phyloP scores from a whole-genome alignment of 2,329 filamentous ascomycete species.

The Ascochyta clinopodiicola region DNA sequence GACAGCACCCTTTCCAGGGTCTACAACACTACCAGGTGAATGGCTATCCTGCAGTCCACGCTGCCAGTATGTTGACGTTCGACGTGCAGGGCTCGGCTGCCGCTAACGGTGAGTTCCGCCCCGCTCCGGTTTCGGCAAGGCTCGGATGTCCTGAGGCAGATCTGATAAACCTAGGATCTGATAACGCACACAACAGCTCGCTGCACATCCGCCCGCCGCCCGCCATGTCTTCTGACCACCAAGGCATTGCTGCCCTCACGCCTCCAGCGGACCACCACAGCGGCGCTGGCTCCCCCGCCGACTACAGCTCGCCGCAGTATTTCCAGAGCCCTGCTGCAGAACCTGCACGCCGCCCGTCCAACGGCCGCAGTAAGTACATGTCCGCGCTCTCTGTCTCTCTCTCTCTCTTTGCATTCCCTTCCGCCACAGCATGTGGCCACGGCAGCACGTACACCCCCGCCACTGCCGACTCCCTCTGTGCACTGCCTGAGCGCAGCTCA shows the following conservation, averaged over 20 bases:
- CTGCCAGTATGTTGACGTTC: background rate
- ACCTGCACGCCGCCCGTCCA: conserved; percentile 21
- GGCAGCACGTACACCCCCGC: background rate
- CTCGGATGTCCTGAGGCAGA: conserved; percentile 25
- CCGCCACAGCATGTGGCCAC: conserved; percentile 17
- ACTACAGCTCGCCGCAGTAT: conserved; percentile 22
- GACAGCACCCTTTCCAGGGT: no score
- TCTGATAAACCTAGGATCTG: conserved; percentile 36
- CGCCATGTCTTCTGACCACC: conserved; percentile 30
- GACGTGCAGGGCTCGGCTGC: background rate
- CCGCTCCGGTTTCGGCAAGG: conserved; percentile 27
- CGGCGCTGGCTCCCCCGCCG: conserved; percentile 21
- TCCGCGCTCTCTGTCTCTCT: background rate
- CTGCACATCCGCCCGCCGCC: conserved; percentile 14
- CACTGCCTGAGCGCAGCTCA: background rate
- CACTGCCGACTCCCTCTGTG: background rate
- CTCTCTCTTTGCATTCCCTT: conserved; percentile 13
- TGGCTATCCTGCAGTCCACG: no score
- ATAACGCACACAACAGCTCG: conserved; percentile 22
- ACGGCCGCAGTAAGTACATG: conserved; percentile 27
- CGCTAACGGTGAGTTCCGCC: conserved; percentile 16
- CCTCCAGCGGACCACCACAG: conserved; percentile 20
- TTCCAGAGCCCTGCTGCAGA: conserved; percentile 19
- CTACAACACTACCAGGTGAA: no score
- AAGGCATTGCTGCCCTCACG: conserved; percentile 20